A percentile compares a stretch with the other conserved stretches of the same genome.
Conservation (phyloP, 768 basidiomycete species). For the Lyophyllum atratum region DNA sequence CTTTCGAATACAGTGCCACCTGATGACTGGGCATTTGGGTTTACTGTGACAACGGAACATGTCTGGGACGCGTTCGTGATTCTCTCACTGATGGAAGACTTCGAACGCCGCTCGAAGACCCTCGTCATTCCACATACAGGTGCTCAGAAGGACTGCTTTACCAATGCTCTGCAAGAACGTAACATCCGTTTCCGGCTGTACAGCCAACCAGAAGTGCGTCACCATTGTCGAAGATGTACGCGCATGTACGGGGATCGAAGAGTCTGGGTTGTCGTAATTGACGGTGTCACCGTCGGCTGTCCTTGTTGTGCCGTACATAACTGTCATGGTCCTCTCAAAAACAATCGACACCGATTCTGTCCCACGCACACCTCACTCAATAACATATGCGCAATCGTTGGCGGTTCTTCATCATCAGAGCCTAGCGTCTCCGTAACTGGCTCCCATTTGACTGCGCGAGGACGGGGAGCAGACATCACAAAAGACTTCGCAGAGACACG, state of each 20-base stretch:
- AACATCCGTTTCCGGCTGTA: background rate
- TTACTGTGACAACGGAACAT: background rate
- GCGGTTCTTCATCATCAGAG: background rate
- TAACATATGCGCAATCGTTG: background rate
- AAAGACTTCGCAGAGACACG: no score
- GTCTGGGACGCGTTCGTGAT: background rate
- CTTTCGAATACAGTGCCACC: background rate
- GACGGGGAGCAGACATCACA: background rate
- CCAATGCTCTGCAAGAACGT: background rate
- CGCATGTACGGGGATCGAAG: conserved; percentile 3
- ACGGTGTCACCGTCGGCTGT: conserved; percentile 15
- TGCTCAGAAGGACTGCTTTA: background rate
- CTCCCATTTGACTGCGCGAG: background rate
- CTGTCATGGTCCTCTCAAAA: background rate
- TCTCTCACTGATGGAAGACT: background rate
- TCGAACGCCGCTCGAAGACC: background rate
- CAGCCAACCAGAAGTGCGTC: background rate
- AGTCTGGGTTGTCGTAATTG: conserved; percentile 15
- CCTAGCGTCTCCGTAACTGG: background rate
- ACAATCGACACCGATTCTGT: background rate
- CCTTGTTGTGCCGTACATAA: conserved; percentile 9
- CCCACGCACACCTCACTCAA: background rate
- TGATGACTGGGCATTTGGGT: background rate
- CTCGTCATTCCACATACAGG: background rate
- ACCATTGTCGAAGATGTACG: conserved; percentile 6